A percentile compares a stretch with the other conserved stretches of the same genome.
These are phyloP conservation scores for Fusarium sp. DNA, from an alignment of 2,329 filamentous ascomycete genomes.

Conservation along the genomic window DNA sequence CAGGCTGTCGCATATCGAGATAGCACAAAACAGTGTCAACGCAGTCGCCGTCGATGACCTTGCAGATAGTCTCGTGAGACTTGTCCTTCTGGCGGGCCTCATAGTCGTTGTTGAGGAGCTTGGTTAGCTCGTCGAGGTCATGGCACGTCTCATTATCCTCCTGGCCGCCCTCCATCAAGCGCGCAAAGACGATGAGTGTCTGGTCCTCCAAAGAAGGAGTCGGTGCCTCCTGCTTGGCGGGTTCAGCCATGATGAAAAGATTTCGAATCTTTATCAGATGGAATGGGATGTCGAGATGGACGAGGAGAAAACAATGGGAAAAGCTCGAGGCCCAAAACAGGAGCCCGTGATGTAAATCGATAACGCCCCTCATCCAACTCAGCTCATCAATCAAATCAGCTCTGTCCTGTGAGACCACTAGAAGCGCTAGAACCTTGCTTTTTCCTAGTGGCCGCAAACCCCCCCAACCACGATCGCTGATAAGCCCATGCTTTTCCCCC, in stretches of 20 bases:
- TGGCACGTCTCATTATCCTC: conserved; percentile 79
- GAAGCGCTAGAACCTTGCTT: conserved; percentile 18
- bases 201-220: conserved; percentile 66
- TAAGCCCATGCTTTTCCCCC: neutral
- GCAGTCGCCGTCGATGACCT: conserved; percentile 77
- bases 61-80: conserved; percentile 62
- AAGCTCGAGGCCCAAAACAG: conserved; percentile 15
- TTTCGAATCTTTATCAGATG: neutral
- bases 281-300: neutral
- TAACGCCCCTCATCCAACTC: conserved; percentile 23
- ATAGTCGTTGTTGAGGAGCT: conserved; percentile 68
- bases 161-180: conserved; percentile 89
- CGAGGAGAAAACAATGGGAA: conserved; percentile 6
- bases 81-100: conserved; percentile 58
- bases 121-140: conserved; percentile 69
- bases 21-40: conserved; percentile 89
- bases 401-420: conserved; percentile 27
- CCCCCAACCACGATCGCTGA: conserved; percentile 10
- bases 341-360: conserved; percentile 40
- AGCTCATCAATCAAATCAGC: conserved; percentile 6
- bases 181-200: conserved; percentile 83
- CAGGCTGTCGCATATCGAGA: conserved; percentile 84
- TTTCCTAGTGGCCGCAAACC: conserved; percentile 19
- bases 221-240: conserved; percentile 47
- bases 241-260: conserved; percentile 47